Percentiles rank a stretch among this genome's conserved stretches.
phyloP scores from a whole-genome alignment of 2,329 filamentous ascomycete species.

The Ceratocystis colombiana region DNA sequence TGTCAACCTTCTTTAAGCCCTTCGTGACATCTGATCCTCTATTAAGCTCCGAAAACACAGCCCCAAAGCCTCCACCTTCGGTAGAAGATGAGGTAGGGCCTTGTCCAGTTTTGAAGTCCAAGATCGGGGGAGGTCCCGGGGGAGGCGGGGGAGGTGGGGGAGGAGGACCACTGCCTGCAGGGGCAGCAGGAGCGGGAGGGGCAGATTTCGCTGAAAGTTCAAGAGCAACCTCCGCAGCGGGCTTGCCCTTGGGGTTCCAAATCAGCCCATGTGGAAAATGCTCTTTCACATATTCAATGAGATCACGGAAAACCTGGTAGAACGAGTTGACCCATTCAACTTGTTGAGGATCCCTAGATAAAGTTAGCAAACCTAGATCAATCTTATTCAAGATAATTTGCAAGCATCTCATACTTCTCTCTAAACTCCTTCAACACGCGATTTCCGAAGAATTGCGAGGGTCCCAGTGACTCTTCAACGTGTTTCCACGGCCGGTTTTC shows the following conservation, averaged over 20 bases:
- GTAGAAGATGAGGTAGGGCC: constrained; percentile 35
- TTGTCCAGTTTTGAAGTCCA: constrained; percentile 45
- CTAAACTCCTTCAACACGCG: constrained; percentile 85
- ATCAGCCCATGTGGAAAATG: constrained; percentile 68
- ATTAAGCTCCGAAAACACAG: constrained; percentile 88
- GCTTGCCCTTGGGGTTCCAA: constrained; percentile 73
- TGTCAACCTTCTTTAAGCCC: constrained; percentile 84
- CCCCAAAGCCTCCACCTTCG: constrained; percentile 57
- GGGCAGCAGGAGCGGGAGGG: constrained; percentile 38
- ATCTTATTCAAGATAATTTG: background rate
- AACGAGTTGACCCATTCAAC: constrained; percentile 88
- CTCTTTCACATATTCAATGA: constrained; percentile 74
- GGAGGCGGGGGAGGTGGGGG: constrained; percentile 58
- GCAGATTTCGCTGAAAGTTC: constrained; percentile 43
- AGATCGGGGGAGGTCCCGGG: constrained; percentile 57
- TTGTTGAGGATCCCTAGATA: constrained; percentile 62
- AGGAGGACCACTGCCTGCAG: constrained; percentile 29
- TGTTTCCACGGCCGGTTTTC: constrained; percentile 75
- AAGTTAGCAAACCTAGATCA: background rate
- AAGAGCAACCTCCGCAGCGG: constrained; percentile 56
- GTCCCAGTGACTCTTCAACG: constrained; percentile 69
- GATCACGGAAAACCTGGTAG: constrained; percentile 77
- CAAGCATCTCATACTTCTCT: constrained; percentile 42
- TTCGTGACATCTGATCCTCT: constrained; percentile 80
- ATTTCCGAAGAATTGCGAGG: constrained; percentile 91